These are phyloP conservation scores for Paraleonurus japonicus DNA, from an alignment of 257 asterid genomes.

Conservation along the genomic window DNA sequence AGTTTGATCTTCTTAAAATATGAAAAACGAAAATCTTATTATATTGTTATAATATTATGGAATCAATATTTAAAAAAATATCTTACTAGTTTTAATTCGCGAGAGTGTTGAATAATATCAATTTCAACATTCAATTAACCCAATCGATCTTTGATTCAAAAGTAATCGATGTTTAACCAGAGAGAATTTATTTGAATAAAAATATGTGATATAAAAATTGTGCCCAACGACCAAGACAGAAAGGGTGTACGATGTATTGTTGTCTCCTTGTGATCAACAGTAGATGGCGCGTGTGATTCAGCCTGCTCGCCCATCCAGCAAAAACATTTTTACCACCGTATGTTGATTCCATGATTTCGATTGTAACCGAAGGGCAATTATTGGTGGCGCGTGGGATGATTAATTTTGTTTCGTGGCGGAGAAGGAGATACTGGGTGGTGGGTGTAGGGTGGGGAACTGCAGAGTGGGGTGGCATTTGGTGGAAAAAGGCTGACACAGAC, in stretches of 20 bases:
- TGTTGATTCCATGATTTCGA: background rate
- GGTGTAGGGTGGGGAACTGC: background rate
- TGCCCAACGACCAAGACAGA: background rate
- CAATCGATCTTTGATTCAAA: too few relatives aligned
- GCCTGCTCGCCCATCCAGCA: background rate
- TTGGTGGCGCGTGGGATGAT: background rate
- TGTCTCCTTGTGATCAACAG: background rate
- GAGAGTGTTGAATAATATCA: background rate
- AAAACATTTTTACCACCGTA: background rate
- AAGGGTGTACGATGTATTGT: background rate
- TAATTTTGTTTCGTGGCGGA: background rate
- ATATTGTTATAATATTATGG: too few relatives aligned
- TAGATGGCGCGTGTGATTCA: background rate
- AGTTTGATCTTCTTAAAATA: too few relatives aligned
- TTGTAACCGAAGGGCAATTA: background rate
- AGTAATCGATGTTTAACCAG: background rate
- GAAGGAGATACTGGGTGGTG: background rate
- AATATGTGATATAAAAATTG: background rate
- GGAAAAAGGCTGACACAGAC: constrained; percentile 63
- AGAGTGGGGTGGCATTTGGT: constrained; percentile 28
- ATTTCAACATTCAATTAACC: too few relatives aligned
- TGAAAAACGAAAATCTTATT: too few relatives aligned
- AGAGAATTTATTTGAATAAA: too few relatives aligned
- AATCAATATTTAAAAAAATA: too few relatives aligned
- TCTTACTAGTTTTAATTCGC: background rate